Base-by-base conservation (phyloP, 495 filamentous ascomycete species). In the Penicillium ochrochloron region DNA sequence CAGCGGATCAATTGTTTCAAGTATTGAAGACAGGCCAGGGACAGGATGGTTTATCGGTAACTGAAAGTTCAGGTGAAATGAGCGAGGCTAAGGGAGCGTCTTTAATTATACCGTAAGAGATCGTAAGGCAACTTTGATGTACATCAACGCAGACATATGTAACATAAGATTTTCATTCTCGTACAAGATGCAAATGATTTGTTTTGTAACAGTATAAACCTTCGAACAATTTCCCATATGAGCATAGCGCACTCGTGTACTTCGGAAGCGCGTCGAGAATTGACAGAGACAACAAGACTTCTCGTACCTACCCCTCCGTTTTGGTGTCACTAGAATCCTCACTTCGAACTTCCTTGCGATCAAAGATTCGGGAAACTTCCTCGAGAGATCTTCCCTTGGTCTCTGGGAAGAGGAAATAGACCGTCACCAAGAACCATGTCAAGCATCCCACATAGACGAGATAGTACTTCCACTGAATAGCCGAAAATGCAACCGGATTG, bases 401-500 rank as follows among this genome's bases (percentile, higher is more conserved):
- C 81, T 90, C 88, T 48, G 89, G 82, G 66, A 88, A 90, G 76
- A 86, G 84, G 78, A 88, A 85, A 76, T 86, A 90, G 27, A 89
- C 84, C 37, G 85, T 80, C 48, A 62, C 53, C 57, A 88, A 53
- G 55, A 89, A 91, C 59, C 89, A 82, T 29, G 78, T 60, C 31
- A 76, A 53, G 68, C 84, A 71, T 42, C 80, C 80, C 70, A 89
- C 81, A 74, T 88, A 89, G 71, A 88, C 84, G 68, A 85, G 70
- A 70, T 86, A 88, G 57, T 87, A 82, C 68, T 83, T 85, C 86
- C 86, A 88, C 56, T 76, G 69, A 3, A 78, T 52, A 60, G 76
- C 72, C 14, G 72, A 62, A 35, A 88, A 83, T n/a, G 77, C 77
- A 27, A 89, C 75, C 0, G 86, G 86, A 73, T 89, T 88, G 61